phyloP scores from a whole-genome alignment of 305 asterid species.

The Coffea humblotiana region DNA sequence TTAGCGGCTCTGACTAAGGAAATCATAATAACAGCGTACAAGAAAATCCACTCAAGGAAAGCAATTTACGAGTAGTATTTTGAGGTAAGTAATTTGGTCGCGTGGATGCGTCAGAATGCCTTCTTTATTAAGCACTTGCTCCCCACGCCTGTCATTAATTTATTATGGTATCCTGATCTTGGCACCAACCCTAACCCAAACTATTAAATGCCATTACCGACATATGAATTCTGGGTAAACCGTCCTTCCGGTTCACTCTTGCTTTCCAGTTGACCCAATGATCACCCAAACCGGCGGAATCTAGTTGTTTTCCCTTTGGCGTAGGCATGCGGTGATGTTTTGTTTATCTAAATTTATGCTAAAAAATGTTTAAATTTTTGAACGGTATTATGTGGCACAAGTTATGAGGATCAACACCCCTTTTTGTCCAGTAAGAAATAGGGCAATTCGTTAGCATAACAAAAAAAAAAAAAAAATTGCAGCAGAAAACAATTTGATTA shows the following conservation, averaged over 20 bases:
- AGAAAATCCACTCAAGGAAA: neutral
- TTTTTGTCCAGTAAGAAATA: neutral
- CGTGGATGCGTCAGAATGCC: slow-evolving; percentile 19
- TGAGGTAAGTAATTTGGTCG: neutral
- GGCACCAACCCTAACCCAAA: neutral
- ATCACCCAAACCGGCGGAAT: neutral
- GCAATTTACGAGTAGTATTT: neutral
- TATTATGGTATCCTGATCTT: slow-evolving; percentile 1
- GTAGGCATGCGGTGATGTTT: neutral
- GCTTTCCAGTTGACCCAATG: no score
- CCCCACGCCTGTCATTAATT: slow-evolving; percentile 12
- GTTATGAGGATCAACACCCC: neutral
- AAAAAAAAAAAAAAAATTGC: no score
- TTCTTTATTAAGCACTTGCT: slow-evolving; percentile 19
- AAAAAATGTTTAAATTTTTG: neutral
- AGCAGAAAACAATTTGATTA: no score
- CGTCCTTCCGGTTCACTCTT: no score
- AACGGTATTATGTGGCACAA: neutral
- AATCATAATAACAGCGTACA: no score
- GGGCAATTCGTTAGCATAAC: no score
- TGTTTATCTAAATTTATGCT: neutral
- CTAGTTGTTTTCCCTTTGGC: neutral
- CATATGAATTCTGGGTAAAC: neutral
- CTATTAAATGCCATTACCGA: neutral
- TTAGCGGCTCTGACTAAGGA: no score